Evolutionary conservation across 192 early-diverging fungal genomes (phyloP).

Genomic region (Pilobolus umbonatus): DNA sequence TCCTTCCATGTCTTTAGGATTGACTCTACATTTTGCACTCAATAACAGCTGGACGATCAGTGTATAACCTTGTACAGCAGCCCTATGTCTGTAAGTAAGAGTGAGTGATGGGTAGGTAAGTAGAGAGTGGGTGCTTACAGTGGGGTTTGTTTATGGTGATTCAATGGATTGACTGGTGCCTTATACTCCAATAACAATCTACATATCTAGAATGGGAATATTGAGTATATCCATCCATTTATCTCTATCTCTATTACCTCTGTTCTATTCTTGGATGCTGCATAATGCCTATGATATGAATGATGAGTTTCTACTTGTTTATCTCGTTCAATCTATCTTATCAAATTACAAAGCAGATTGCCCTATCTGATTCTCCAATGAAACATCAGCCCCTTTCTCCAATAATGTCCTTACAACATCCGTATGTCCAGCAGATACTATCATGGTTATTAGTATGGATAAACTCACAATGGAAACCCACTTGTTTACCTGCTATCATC

Average conservation of each 20-base stretch:
- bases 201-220: conserved; percentile 9
- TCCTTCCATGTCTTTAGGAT: conserved; percentile 39
- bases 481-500: conserved; percentile 45
- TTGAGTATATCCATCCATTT: neutral
- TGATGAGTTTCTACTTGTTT: neutral
- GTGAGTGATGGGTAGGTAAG: neutral
- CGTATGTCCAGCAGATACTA: conserved; percentile 45
- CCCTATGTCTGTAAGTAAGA: conserved; percentile 43
- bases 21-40: conserved; percentile 39
- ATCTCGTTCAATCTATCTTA: neutral
- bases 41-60: conserved; percentile 42
- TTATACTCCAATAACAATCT: conserved; percentile 40
- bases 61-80: conserved; percentile 45
- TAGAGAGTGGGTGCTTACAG: conserved; percentile 33
- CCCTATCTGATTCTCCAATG: conserved; percentile 43
- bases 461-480: neutral
- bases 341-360: conserved; percentile 45
- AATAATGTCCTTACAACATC: conserved; percentile 33
- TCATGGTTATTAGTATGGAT: neutral
- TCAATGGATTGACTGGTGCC: conserved; percentile 40
- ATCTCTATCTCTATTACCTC: conserved; percentile 29
- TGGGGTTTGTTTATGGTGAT: conserved; percentile 46
- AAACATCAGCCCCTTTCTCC: conserved; percentile 36
- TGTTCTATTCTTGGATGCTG: conserved; percentile 53
- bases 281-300: conserved; percentile 44